Evolutionary conservation across 176 grass and related monocot genomes (phyloP).

Genomic region (Oryza meridionalis): DNA sequence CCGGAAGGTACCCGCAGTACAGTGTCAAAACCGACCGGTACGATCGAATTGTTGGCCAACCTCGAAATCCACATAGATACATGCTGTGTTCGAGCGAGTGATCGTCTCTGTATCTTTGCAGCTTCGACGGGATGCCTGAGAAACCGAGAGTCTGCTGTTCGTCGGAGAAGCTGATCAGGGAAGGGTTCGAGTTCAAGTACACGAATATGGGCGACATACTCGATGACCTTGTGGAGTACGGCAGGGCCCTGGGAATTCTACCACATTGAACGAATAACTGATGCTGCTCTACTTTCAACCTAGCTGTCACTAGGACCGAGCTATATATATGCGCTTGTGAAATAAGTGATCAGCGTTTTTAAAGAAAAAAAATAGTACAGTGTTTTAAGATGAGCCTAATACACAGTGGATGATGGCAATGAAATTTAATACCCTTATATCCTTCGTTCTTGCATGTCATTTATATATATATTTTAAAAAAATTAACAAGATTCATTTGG

Average conservation of each 20-base stretch:
- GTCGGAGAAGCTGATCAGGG: slow-evolving; percentile 32
- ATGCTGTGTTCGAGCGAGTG: neutral
- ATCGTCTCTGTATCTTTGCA: neutral
- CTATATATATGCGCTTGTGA: neutral
- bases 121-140: neutral
- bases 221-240: slow-evolving; percentile 33
- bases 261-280: neutral
- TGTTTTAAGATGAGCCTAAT: no score
- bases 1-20: slow-evolving; percentile 27
- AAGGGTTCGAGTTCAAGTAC: slow-evolving; percentile 44
- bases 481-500: no score
- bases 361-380: no score
- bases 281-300: no score
- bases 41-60: neutral
- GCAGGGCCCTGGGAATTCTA: slow-evolving; percentile 6
- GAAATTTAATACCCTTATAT: no score
- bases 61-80: neutral
- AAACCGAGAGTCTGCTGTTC: slow-evolving; percentile 1
- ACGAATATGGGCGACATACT: slow-evolving; percentile 19
- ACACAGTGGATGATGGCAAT: no score
- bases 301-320: neutral
- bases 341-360: no score
- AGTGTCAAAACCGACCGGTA: neutral
- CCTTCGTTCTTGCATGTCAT: no score
- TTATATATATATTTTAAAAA: no score